These are phyloP conservation scores for Nothophaeocryptopus gaeumannii DNA, from an alignment of 2,329 filamentous ascomycete species.

Conservation along the genomic window DNA sequence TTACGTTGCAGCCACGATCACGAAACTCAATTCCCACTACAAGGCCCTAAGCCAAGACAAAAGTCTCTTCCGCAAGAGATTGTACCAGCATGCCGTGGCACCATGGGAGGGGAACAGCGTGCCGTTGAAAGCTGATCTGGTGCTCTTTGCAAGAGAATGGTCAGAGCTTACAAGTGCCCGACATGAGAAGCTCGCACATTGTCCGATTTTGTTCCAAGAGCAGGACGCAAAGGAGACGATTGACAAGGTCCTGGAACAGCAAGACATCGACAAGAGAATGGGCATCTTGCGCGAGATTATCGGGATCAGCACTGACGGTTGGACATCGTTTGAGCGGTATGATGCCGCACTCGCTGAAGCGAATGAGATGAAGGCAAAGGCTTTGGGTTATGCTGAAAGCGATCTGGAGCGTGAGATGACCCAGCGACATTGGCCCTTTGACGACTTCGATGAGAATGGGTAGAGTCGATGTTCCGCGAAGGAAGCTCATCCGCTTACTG, in stretches of 20 bases:
- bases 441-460: constrained; percentile 33
- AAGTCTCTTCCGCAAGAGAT: constrained; percentile 17
- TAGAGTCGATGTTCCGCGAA: too few species aligned
- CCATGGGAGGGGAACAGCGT: constrained; percentile 31
- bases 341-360: constrained; percentile 19
- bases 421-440: constrained; percentile 23
- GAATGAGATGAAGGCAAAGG: constrained; percentile 26
- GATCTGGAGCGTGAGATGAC: constrained; percentile 20
- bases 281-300: constrained; percentile 19
- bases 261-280: constrained; percentile 29
- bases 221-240: constrained; percentile 23
- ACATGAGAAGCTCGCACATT: constrained; percentile 1
- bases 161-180: background rate
- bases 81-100: constrained; percentile 21
- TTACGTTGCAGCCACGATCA: constrained; percentile 23
- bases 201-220: constrained; percentile 20
- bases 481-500: too few species aligned
- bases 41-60: constrained; percentile 17
- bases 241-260: constrained; percentile 21
- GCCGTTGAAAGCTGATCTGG: constrained; percentile 24
- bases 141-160: constrained; percentile 16
- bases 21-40: constrained; percentile 19
- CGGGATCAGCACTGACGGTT: constrained; percentile 25
- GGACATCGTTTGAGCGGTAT: constrained; percentile 25
- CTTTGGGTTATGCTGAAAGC: constrained; percentile 17